These are phyloP conservation scores for Aspergillus indologenus DNA, from an alignment of 495 filamentous ascomycete species.

Conservation along the genomic window DNA sequence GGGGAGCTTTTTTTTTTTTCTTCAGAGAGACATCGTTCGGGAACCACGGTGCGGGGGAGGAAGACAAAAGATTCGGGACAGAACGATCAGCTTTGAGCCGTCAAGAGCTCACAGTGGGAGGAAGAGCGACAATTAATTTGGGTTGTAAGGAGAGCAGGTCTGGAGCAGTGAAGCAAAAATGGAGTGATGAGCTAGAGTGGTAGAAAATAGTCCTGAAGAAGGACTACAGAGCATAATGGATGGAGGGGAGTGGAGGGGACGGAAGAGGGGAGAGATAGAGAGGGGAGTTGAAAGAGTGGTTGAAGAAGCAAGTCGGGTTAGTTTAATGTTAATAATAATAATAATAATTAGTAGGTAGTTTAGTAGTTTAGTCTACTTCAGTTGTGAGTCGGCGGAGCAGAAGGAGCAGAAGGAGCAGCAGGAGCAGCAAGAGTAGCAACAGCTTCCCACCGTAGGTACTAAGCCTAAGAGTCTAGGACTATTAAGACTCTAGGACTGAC, in stretches of 20 bases:
- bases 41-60: slow-evolving; percentile 26
- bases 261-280: background rate
- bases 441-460: no score
- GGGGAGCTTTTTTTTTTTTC: slow-evolving; percentile 23
- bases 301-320: background rate
- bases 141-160: slow-evolving; percentile 15
- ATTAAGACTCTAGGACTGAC: no score
- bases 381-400: slow-evolving; percentile 4
- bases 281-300: background rate
- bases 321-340: background rate
- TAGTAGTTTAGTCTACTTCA: slow-evolving; percentile 10
- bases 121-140: slow-evolving; percentile 17
- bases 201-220: slow-evolving; percentile 9
- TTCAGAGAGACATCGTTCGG: slow-evolving; percentile 32
- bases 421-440: background rate
- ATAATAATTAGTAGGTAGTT: slow-evolving; percentile 7
- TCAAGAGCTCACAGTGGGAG: slow-evolving; percentile 3
- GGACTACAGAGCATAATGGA: slow-evolving; percentile 9
- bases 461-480: no score
- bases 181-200: slow-evolving; percentile 17
- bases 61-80: slow-evolving; percentile 10
- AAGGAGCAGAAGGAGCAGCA: background rate
- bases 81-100: slow-evolving; percentile 1
- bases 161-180: slow-evolving; percentile 23
- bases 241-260: background rate